Evolutionary conservation across 225 moss, liverwort and hornwort species (phyloP).

Genomic region (Sphagnum contortum): DNA sequence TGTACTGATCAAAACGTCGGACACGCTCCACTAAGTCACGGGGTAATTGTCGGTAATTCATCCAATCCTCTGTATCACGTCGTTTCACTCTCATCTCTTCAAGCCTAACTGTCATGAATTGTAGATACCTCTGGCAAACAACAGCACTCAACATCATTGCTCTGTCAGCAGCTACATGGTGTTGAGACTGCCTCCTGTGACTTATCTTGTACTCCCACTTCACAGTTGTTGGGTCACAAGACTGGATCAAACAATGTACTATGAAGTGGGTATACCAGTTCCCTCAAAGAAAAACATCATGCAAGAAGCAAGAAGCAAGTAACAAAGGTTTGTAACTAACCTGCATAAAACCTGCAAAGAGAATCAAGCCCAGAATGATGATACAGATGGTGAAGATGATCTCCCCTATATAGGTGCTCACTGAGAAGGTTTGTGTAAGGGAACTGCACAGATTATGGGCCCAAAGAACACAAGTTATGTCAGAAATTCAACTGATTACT

Average conservation of each 20-base stretch:
- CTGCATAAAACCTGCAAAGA: constrained; percentile 96
- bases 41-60: constrained; percentile 77
- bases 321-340: constrained; percentile 18
- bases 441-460: constrained; percentile 41
- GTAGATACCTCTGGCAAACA: constrained; percentile 55
- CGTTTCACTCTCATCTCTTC: constrained; percentile 96
- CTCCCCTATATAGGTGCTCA: constrained; percentile 78
- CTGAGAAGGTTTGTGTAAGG: constrained; percentile 45
- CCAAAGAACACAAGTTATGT: background rate
- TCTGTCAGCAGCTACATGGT: too few species aligned
- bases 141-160: background rate
- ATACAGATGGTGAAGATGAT: constrained; percentile 72
- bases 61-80: constrained; percentile 88
- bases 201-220: too few species aligned
- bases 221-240: too few species aligned
- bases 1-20: constrained; percentile 81
- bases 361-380: constrained; percentile 63
- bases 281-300: too few species aligned
- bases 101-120: constrained; percentile 69
- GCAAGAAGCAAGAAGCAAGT: too few species aligned
- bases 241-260: too few species aligned
- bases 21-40: constrained; percentile 50
- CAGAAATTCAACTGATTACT: background rate
- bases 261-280: too few species aligned
- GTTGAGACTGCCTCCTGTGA: too few species aligned